phyloP scores from a whole-genome alignment of 805 yeast species.

The Myxozyma neotropica region DNA sequence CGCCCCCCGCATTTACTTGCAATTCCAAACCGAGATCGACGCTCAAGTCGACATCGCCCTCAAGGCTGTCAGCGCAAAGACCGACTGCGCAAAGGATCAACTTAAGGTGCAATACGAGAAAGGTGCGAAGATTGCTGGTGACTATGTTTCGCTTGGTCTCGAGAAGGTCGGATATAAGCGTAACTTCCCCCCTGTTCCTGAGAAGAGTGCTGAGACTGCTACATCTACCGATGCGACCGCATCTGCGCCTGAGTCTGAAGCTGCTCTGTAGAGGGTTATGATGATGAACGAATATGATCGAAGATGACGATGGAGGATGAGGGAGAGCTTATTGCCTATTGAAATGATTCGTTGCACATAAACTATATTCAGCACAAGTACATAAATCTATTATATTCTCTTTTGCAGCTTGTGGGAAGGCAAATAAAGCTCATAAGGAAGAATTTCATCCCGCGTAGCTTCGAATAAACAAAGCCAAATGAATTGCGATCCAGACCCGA shows the following conservation, averaged over 20 bases:
- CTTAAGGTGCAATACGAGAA: slow-evolving; percentile 11
- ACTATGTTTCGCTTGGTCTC: slow-evolving; percentile 18
- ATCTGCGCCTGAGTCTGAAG: background rate
- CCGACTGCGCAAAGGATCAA: slow-evolving; percentile 23
- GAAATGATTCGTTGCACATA: too few species aligned
- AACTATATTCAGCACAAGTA: too few species aligned
- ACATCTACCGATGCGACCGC: background rate
- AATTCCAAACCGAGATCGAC: slow-evolving; percentile 77
- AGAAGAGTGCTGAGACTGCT: background rate
- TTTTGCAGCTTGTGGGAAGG: too few species aligned
- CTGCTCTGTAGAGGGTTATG: too few species aligned
- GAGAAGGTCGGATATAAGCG: slow-evolving; percentile 34
- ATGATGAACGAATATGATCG: too few species aligned
- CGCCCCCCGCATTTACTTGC: slow-evolving; percentile 71
- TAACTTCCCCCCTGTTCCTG: slow-evolving; percentile 28
- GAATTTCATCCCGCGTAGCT: too few species aligned
- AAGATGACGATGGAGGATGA: too few species aligned
- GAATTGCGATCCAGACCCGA: too few species aligned
- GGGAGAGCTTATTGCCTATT: too few species aligned
- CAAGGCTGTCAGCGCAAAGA: slow-evolving; percentile 37
- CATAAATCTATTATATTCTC: too few species aligned
- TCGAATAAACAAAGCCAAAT: too few species aligned
- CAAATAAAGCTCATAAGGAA: too few species aligned
- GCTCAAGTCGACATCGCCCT: slow-evolving; percentile 41
- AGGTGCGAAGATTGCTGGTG: slow-evolving; percentile 11